Evolutionary conservation across 2,329 filamentous ascomycete genomes (phyloP).

Genomic region (Cercospora beticola): DNA sequence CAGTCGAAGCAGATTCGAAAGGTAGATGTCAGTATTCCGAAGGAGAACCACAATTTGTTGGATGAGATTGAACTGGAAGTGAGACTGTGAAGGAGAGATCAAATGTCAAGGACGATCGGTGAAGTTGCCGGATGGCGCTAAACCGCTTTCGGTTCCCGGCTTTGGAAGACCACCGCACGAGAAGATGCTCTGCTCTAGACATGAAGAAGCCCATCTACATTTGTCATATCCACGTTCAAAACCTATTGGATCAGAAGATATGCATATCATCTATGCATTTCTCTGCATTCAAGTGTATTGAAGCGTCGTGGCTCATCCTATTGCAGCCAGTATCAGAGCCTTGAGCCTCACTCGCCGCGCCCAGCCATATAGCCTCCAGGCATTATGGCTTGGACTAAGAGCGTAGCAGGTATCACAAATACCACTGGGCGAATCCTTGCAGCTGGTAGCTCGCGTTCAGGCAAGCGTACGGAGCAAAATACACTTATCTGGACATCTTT

Average conservation of each 20-base stretch:
- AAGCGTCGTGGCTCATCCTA: slow-evolving; percentile 22
- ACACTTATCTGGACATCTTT: background rate
- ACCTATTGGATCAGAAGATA: slow-evolving; percentile 15
- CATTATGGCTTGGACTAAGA: slow-evolving; percentile 7
- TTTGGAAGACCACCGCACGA: slow-evolving; percentile 4
- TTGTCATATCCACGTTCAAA: slow-evolving; percentile 17
- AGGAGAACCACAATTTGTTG: no score
- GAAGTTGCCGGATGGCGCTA: slow-evolving; percentile 2
- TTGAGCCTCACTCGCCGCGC: slow-evolving; percentile 12
- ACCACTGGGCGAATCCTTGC: background rate
- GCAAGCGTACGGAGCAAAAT: background rate
- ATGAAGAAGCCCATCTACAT: slow-evolving; percentile 11
- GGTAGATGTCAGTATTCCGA: no score
- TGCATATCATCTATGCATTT: slow-evolving; percentile 11
- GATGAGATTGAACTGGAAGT: no score
- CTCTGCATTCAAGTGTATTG: slow-evolving; percentile 23
- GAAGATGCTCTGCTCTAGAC: slow-evolving; percentile 1
- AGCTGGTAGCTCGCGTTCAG: background rate
- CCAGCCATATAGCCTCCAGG: slow-evolving; percentile 12
- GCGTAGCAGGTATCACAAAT: background rate
- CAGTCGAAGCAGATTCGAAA: no score
- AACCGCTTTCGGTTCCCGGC: slow-evolving; percentile 10
- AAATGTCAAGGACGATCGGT: no score
- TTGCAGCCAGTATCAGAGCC: slow-evolving; percentile 19
- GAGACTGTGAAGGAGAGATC: no score